These are phyloP conservation scores for Acorus gramineus DNA, from an alignment of 106 monocot genomes.

Conservation along the genomic window DNA sequence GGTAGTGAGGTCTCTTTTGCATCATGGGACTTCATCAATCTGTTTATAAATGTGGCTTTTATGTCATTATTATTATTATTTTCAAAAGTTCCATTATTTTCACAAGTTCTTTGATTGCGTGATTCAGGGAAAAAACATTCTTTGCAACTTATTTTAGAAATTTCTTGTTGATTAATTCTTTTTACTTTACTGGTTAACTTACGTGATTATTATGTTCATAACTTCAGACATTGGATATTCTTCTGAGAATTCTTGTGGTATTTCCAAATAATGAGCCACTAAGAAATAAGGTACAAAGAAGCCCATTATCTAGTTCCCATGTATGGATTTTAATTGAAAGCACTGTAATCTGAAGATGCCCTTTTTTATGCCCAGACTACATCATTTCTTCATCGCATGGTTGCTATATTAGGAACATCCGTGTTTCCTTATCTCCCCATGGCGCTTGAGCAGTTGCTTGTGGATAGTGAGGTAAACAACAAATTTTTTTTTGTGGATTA, in stretches of 20 bases:
- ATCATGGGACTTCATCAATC: too few relatives aligned
- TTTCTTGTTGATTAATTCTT: too few relatives aligned
- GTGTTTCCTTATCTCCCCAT: slow-evolving; percentile 73
- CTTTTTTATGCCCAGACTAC: slow-evolving; percentile 37
- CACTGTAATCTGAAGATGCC: neutral
- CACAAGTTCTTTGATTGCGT: too few relatives aligned
- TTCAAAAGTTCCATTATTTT: too few relatives aligned
- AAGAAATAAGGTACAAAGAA: slow-evolving; percentile 50
- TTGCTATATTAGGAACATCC: slow-evolving; percentile 69
- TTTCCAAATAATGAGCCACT: slow-evolving; percentile 72
- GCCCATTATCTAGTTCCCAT: neutral
- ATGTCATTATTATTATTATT: neutral
- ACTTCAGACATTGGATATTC: slow-evolving; percentile 68
- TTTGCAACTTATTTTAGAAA: too few relatives aligned
- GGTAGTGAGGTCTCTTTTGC: too few relatives aligned
- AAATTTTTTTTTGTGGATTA: neutral
- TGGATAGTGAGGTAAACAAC: slow-evolving; percentile 52
- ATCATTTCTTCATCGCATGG: slow-evolving; percentile 94
- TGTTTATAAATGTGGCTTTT: slow-evolving; percentile 3
- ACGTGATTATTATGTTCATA: too few relatives aligned
- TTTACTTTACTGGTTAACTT: too few relatives aligned
- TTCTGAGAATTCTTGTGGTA: slow-evolving; percentile 52
- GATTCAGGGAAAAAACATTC: too few relatives aligned
- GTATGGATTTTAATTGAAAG: neutral
- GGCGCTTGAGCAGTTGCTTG: slow-evolving; percentile 75